A percentile compares a stretch with the other conserved stretches of the same genome.
These are phyloP conservation scores for Mortierella sp. DNA, from an alignment of 371 early-diverging fungal species.

Conservation along the genomic window DNA sequence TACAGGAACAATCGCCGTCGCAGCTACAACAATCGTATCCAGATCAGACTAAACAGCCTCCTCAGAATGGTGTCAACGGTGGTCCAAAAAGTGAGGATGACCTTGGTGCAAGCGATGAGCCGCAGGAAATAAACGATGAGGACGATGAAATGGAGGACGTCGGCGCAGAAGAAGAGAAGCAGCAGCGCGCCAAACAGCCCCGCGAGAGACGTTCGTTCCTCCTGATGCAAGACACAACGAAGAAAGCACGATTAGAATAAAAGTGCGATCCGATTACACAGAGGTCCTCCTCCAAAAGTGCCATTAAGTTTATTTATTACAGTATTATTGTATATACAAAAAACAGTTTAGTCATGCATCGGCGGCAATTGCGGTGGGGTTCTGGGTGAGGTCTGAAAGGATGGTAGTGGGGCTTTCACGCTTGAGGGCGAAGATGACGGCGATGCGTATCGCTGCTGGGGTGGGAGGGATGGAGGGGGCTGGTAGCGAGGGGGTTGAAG, in stretches of 20 bases:
- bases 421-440: conserved; percentile 2
- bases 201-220: conserved; percentile 19
- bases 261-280: too few species aligned
- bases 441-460: conserved; percentile 7
- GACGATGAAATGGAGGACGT: conserved; percentile 1
- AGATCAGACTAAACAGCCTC: not conserved
- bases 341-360: too few species aligned
- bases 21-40: not conserved
- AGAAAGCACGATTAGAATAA: conserved; percentile 29
- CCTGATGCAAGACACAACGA: conserved; percentile 23
- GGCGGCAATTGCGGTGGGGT: too few species aligned
- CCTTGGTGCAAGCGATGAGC: conserved; percentile 6
- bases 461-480: conserved; percentile 4
- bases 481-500: conserved; percentile 6
- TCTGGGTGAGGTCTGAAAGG: not conserved
- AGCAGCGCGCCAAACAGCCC: conserved; percentile 10
- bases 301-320: too few species aligned
- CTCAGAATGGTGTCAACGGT: not conserved
- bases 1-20: conserved; percentile 2
- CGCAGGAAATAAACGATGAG: conserved; percentile 4
- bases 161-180: not conserved
- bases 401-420: not conserved
- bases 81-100: conserved; percentile 12
- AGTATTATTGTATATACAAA: too few species aligned
- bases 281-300: too few species aligned